These are phyloP conservation scores for Fimicolochytrium jonesii DNA, from an alignment of 192 early-diverging fungal species.

Conservation along the genomic window DNA sequence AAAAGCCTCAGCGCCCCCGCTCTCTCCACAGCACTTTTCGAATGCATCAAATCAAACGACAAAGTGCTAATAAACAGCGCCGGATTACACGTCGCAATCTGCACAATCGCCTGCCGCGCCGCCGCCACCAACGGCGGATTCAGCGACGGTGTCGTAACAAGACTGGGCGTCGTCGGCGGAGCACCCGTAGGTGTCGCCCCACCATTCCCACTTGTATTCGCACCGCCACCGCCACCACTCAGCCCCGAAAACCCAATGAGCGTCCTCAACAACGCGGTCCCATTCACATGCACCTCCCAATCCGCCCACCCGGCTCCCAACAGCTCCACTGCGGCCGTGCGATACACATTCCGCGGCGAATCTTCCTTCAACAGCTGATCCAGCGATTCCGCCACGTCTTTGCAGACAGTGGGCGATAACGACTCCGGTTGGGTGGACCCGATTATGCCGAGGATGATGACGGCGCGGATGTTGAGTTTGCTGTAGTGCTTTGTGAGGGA, in stretches of 20 bases:
- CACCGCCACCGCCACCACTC: too few species aligned
- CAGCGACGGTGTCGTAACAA: neutral
- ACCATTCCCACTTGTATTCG: neutral
- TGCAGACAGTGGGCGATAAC: slow-evolving; percentile 28
- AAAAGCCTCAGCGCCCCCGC: slow-evolving; percentile 61
- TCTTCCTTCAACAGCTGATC: slow-evolving; percentile 62
- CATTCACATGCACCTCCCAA: slow-evolving; percentile 76
- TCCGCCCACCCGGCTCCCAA: slow-evolving; percentile 65
- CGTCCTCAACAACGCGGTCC: slow-evolving; percentile 53
- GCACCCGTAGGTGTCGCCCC: neutral
- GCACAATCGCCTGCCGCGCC: slow-evolving; percentile 67
- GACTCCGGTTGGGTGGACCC: slow-evolving; percentile 53
- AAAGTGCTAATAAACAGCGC: slow-evolving; percentile 69
- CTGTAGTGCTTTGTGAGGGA: slow-evolving; percentile 17
- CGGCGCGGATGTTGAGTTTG: slow-evolving; percentile 50
- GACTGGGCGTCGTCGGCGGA: neutral
- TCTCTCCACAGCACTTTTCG: slow-evolving; percentile 56
- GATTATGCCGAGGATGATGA: slow-evolving; percentile 73
- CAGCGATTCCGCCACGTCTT: slow-evolving; percentile 66
- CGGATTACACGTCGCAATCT: slow-evolving; percentile 63
- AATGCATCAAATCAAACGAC: slow-evolving; percentile 68
- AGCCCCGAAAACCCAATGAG: slow-evolving; percentile 56
- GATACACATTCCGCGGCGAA: slow-evolving; percentile 36
- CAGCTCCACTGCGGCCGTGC: slow-evolving; percentile 65
- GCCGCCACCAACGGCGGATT: slow-evolving; percentile 12